Evolutionary conservation across 495 filamentous ascomycete species (phyloP), one percentile per base, ranked within the genome.

Genomic region (Aspergillus indologenus): DNA sequence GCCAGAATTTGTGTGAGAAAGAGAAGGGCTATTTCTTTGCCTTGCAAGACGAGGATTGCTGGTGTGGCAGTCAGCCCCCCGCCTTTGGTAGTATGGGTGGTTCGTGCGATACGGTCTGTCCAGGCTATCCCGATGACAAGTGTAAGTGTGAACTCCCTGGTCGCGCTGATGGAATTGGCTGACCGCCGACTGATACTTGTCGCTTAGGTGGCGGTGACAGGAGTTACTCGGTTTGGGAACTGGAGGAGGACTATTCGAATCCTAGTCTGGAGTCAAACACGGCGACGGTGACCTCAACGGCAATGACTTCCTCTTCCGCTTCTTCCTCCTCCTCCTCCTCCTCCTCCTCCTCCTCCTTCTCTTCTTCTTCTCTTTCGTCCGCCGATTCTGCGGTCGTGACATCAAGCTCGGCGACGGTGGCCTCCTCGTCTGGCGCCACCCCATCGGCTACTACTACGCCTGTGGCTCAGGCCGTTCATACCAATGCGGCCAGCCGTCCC

Each of bases 51-150:
- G 45, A 47, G 22, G 2, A 3, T 17, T 47, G 45, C 19, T 47
- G 45, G 45, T 47, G 45, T 47, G 45, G 45, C 19, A 47, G 45
- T 18, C 19, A 47, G 45, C 45, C 45, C 12, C 45, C 45, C 19
- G 3, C 19, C 45, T 47, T 47, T 47, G 45, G 11, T 18, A 47
- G 45, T 17, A 47, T 47, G 45, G 22, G 22, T 9, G 45, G 45
- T 5, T 5, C 19, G 18, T 47, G 45, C 19, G 19, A 47, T 21
- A 17, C 12, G 5, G 19, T 5, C 5, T 47, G 45, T 17, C 45
- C 45, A 15, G 45, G 45, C 18, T 47, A 6, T 20, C 45, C 45
- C 18, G 19, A 21, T 9, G 45, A 47, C 11, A 47, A 7, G 8
- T 47, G 45, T 47, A 47, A 2, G 45, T 47, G 44, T 47, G 5